Evolutionary conservation across 2,329 filamentous ascomycete species (phyloP).

Genomic region (Fulvia fulva): DNA sequence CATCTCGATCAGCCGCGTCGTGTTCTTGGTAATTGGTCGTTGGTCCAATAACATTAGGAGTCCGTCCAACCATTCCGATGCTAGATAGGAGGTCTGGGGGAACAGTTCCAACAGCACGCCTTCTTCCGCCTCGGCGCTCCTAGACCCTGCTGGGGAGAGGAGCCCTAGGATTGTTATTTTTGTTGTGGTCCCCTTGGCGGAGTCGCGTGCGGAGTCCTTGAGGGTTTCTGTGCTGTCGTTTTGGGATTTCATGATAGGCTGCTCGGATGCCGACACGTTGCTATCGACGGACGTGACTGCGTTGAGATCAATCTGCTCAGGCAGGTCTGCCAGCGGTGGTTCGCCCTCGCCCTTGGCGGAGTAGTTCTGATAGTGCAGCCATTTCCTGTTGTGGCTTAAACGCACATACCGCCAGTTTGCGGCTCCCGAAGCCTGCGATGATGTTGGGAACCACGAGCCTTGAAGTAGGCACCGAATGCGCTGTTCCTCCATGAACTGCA

Average conservation of each 20-base stretch:
- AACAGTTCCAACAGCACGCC: conserved; percentile 75
- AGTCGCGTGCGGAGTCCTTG: conserved; percentile 15
- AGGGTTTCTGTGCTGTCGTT: conserved; percentile 24
- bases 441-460: conserved; percentile 80
- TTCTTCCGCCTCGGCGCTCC: conserved; percentile 49
- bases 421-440: conserved; percentile 28
- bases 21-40: conserved; percentile 93
- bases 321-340: conserved; percentile 68
- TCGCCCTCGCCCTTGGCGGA: conserved; percentile 57
- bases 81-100: conserved; percentile 73
- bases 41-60: conserved; percentile 93
- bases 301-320: conserved; percentile 80
- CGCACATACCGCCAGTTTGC: conserved; percentile 71
- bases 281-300: conserved; percentile 90
- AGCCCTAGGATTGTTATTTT: conserved; percentile 86
- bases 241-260: conserved; percentile 37
- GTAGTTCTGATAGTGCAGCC: conserved; percentile 87
- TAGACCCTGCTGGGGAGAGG: conserved; percentile 11
- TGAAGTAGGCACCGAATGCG: conserved; percentile 82
- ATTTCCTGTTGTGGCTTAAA: conserved; percentile 85
- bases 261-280: conserved; percentile 71
- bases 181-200: conserved; percentile 51
- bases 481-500: conserved; percentile 97
- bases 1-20: conserved; percentile 79
- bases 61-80: conserved; percentile 95